Base-by-base conservation (phyloP, 164 flowering plant species). In the Annona cherimola region DNA sequence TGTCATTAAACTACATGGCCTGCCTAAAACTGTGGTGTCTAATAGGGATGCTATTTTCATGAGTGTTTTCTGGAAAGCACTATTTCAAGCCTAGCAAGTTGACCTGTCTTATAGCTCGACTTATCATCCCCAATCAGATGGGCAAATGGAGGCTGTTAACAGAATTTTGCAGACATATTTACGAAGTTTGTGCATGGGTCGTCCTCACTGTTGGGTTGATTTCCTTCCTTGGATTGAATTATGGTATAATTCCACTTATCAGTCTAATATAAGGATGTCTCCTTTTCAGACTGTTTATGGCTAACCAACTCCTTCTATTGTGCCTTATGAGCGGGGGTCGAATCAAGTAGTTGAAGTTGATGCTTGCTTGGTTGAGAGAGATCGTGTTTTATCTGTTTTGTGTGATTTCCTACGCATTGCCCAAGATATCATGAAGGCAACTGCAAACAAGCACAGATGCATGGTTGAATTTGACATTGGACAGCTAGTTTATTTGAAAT, bases 401-500 rank as follows among this genome's bases (percentile, higher is more conserved):
- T 12, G 42, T 18, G 45, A 8, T 5, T 12, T 41, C 42, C 16
- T 65, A 11, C 18, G 18, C 19, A 0, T 5, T n/a, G 45, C 67
- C n/a, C 67, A 7, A 65, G 6, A 41, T 14, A 5, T 5, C 41
- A 65, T 65, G 46, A 65, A 65, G 45, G 18, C 11, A 65, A 2
- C 3, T 3, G 45, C 44, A 40, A 45, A 65, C 40, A 0, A 7
- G 5, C 45, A 39, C 5, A 6, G 45, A 18, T 6, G 45, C 5
- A 45, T 41, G 18, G 2, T 3, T 3, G 16, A 41, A 5, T 76
- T 71, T 45, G 9, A 18, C 14, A 50, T 75, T 3, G 76, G 76
- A 0, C 71, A 79, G 42, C 65, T 12, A 20, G 79, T 79, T 1
- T 73, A 54, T 35, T 42, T 76, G 43, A 69, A 66, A 40, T 42